These are phyloP conservation scores for Nissolia schottii DNA, from an alignment of 306 rosid genomes.

Conservation along the genomic window DNA sequence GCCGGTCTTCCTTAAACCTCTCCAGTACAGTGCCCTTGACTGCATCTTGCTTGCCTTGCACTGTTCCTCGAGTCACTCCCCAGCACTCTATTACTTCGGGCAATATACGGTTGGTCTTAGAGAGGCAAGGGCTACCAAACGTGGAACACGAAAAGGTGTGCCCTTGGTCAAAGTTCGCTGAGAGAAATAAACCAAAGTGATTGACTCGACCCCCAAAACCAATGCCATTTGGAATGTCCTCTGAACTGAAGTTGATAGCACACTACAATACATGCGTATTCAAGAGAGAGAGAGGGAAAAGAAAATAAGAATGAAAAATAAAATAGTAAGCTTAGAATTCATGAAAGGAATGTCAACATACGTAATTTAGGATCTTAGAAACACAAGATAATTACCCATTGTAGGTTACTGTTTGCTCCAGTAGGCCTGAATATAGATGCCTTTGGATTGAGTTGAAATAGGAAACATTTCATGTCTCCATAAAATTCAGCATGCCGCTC, in stretches of 20 bases:
- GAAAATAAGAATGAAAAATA: neutral
- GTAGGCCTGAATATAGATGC: conserved; percentile 76
- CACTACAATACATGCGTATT: conserved; percentile 41
- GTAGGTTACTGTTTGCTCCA: conserved; percentile 79
- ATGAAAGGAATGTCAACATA: neutral
- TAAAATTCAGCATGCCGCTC: conserved; percentile 86
- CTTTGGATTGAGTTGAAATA: conserved; percentile 74
- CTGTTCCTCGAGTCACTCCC: conserved; percentile 56
- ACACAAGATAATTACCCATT: conserved; percentile 66
- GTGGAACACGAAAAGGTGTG: conserved; percentile 78
- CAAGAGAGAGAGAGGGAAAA: neutral
- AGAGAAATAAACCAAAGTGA: conserved; percentile 75
- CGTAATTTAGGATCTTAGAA: neutral
- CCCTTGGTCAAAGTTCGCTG: conserved; percentile 77
- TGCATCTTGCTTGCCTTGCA: conserved; percentile 38
- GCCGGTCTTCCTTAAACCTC: conserved; percentile 81
- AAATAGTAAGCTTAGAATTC: neutral
- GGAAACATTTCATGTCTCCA: conserved; percentile 81
- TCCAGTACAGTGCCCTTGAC: conserved; percentile 54
- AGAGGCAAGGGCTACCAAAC: conserved; percentile 85
- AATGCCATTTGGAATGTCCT: conserved; percentile 83
- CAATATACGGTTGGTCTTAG: conserved; percentile 49
- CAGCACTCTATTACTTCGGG: conserved; percentile 95
- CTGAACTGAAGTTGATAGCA: conserved; percentile 85
- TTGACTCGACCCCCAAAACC: conserved; percentile 82